These are phyloP conservation scores for Anaeramoeba flamelloides DNA, from an alignment of 78 protist genomes.

Conservation along the genomic window DNA sequence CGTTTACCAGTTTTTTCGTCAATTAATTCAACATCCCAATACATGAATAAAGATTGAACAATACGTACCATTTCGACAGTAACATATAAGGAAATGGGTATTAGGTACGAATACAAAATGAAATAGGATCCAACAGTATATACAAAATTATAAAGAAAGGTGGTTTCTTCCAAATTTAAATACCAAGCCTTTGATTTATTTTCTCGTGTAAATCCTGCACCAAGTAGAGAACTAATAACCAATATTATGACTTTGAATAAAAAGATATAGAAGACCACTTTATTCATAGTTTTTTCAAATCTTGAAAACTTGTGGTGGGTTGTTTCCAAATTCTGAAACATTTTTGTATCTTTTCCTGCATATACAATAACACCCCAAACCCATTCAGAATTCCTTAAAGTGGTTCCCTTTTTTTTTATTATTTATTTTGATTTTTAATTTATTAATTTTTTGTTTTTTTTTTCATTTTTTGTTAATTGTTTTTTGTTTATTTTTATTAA, in stretches of 20 bases:
- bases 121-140: not conserved
- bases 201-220: not conserved
- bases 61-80: not conserved
- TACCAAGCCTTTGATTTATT: not conserved
- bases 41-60: not conserved
- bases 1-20: not conserved
- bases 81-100: not conserved
- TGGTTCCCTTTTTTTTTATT: not conserved
- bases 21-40: not conserved
- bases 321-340: not conserved
- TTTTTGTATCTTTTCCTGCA: not conserved
- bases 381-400: not conserved
- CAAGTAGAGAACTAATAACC: not conserved
- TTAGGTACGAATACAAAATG: not conserved
- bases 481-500: too few relatives aligned
- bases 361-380: not conserved
- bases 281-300: not conserved
- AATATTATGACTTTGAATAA: not conserved
- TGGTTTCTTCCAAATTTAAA: not conserved
- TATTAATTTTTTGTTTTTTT: too few relatives aligned
- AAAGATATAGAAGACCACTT: not conserved
- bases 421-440: not conserved
- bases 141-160: too few relatives aligned
- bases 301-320: not conserved
- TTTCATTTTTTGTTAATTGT: too few relatives aligned